Conservation (phyloP, 1,139 yeast species). For the Geotrichum bryndzae region DNA sequence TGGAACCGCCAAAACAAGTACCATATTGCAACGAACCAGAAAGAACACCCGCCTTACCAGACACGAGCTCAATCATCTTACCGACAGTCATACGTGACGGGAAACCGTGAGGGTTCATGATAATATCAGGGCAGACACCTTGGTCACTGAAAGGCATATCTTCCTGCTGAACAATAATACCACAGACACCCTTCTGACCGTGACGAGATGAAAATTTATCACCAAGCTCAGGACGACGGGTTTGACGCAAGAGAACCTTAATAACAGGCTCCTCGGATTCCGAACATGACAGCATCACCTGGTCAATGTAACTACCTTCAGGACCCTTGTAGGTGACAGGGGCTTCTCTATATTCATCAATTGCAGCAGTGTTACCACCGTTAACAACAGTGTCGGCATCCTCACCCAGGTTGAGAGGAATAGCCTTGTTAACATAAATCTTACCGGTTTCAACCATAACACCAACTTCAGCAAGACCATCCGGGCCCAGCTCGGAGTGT, state of each 20-base stretch:
- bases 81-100: slow-evolving; percentile 99
- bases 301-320: slow-evolving; percentile 91
- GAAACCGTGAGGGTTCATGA: slow-evolving; percentile 98
- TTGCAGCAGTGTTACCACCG: slow-evolving; percentile 24
- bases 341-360: slow-evolving; percentile 69
- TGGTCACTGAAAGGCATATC: slow-evolving; percentile 92
- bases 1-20: slow-evolving; percentile 96
- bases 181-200: slow-evolving; percentile 99
- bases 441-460: slow-evolving; percentile 86
- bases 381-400: slow-evolving; percentile 24
- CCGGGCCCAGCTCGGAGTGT: slow-evolving; percentile 83
- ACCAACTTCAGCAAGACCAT: slow-evolving; percentile 97
- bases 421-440: slow-evolving; percentile 85
- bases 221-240: slow-evolving; percentile 96
- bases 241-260: slow-evolving; percentile 86
- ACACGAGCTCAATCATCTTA: slow-evolving; percentile 91
- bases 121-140: slow-evolving; percentile 88
- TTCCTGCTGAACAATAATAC: slow-evolving; percentile 92
- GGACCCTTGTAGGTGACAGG: slow-evolving; percentile 92
- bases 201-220: slow-evolving; percentile 96
- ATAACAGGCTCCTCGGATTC: slow-evolving; percentile 92
- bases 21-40: slow-evolving; percentile 92
- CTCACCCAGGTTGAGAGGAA: slow-evolving; percentile 83
- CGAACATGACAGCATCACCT: slow-evolving; percentile 94
- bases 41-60: slow-evolving; percentile 96